These are phyloP conservation scores for Trichoderma sp. DNA, from an alignment of 2,329 filamentous ascomycete species.

Conservation along the genomic window DNA sequence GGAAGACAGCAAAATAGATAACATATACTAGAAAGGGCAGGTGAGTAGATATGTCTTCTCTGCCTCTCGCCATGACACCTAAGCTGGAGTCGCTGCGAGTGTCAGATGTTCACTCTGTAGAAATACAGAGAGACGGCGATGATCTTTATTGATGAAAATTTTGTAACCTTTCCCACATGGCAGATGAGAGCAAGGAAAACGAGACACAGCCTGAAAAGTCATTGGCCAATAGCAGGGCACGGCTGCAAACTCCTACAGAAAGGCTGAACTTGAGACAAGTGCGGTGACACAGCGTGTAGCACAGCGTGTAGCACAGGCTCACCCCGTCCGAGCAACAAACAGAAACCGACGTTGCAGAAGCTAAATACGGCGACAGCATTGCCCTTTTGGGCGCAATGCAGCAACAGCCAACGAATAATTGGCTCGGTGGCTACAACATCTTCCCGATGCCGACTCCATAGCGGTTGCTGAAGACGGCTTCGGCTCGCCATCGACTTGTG, in stretches of 20 bases:
- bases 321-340: background rate
- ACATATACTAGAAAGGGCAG: background rate
- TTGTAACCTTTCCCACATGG: background rate
- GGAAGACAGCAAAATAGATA: background rate
- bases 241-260: background rate
- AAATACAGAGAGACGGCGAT: background rate
- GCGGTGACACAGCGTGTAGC: constrained; percentile 2
- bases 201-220: background rate
- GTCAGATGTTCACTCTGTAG: background rate
- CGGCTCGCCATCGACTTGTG: background rate
- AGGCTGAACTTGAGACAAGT: background rate
- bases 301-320: background rate
- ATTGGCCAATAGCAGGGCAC: background rate
- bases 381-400: background rate
- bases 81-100: background rate
- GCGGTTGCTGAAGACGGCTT: constrained; percentile 9
- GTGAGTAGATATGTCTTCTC: background rate
- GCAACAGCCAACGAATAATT: background rate
- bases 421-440: background rate
- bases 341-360: background rate
- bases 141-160: background rate
- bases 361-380: constrained; percentile 6
- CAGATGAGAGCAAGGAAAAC: background rate
- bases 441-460: constrained; percentile 4
- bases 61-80: background rate